These are phyloP conservation scores for Meira nashicola DNA, from an alignment of 1,284 basidiomycete genomes.

Conservation along the genomic window DNA sequence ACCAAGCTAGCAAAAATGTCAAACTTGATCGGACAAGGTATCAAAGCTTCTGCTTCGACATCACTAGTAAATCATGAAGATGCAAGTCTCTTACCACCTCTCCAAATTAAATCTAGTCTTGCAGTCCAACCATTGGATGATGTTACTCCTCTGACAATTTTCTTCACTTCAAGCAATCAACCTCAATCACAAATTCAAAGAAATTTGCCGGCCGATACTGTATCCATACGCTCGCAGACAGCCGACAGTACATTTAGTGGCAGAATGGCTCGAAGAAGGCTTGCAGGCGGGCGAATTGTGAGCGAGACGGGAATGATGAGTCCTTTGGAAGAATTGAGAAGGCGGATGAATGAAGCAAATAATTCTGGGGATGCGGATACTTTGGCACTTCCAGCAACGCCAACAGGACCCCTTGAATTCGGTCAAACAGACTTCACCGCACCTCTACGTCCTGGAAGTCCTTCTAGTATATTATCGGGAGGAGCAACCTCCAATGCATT, in stretches of 20 bases:
- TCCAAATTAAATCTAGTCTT: conserved; percentile 59
- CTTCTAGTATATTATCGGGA: background rate
- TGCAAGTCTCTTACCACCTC: background rate
- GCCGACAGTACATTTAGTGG: conserved; percentile 33
- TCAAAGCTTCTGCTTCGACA: background rate
- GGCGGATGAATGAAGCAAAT: conserved; percentile 18
- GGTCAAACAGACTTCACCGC: background rate
- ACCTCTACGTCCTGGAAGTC: conserved; percentile 1
- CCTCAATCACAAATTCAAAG: background rate
- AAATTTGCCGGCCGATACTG: conserved; percentile 2
- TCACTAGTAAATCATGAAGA: background rate
- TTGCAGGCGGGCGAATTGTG: conserved; percentile 26
- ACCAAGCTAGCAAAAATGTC: conserved; percentile 48
- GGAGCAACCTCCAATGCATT: background rate
- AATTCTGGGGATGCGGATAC: background rate
- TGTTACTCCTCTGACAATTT: conserved; percentile 91
- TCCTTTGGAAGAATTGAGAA: conserved; percentile 32
- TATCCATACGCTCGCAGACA: conserved; percentile 29
- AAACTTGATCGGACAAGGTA: conserved; percentile 5
- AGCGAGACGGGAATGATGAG: conserved; percentile 26
- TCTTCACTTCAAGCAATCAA: conserved; percentile 62
- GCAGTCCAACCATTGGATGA: conserved; percentile 63
- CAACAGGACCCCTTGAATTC: background rate
- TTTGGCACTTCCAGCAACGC: background rate
- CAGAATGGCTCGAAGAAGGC: conserved; percentile 29